Percentiles rank a stretch among this genome's conserved stretches.
Evolutionary conservation across 768 basidiomycete genomes (phyloP).

Genomic region (Mycena alexandri): DNA sequence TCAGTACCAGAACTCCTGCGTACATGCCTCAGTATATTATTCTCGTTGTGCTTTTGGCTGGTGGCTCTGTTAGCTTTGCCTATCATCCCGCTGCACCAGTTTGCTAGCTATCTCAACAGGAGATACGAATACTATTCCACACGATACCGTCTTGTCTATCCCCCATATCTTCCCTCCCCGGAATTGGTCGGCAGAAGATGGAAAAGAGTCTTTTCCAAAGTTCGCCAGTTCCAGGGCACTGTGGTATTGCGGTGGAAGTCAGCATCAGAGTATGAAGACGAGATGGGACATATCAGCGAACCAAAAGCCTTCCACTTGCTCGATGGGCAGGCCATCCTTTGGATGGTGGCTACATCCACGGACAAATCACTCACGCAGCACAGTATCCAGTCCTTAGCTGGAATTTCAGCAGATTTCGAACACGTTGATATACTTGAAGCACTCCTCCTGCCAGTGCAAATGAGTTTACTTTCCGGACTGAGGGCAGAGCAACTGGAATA

Average conservation of each 20-base stretch:
- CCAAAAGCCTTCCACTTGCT: conserved; percentile 21
- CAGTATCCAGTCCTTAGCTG: conserved; percentile 29
- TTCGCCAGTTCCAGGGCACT: neutral
- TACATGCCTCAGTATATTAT: no score
- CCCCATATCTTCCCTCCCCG: conserved; percentile 14
- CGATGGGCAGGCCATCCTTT: conserved; percentile 29
- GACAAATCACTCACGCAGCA: conserved; percentile 23
- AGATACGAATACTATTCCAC: conserved; percentile 10
- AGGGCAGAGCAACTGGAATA: conserved; percentile 15
- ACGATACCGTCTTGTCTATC: conserved; percentile 14
- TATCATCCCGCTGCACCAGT: neutral
- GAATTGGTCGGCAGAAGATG: conserved; percentile 1
- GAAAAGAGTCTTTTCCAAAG: no score
- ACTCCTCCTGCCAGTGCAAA: conserved; percentile 23
- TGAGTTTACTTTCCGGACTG: conserved; percentile 14
- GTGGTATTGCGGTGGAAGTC: neutral
- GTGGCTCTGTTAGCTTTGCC: neutral
- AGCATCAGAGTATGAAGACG: conserved; percentile 19
- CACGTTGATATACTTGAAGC: conserved; percentile 18
- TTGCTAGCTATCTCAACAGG: conserved; percentile 2
- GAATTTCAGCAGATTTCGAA: conserved; percentile 25
- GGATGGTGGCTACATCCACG: conserved; percentile 27
- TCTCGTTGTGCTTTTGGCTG: neutral
- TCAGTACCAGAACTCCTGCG: neutral
- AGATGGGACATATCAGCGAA: conserved; percentile 23